phyloP scores from a whole-genome alignment of 305 asterid species.

The Fraxinus latifolia region DNA sequence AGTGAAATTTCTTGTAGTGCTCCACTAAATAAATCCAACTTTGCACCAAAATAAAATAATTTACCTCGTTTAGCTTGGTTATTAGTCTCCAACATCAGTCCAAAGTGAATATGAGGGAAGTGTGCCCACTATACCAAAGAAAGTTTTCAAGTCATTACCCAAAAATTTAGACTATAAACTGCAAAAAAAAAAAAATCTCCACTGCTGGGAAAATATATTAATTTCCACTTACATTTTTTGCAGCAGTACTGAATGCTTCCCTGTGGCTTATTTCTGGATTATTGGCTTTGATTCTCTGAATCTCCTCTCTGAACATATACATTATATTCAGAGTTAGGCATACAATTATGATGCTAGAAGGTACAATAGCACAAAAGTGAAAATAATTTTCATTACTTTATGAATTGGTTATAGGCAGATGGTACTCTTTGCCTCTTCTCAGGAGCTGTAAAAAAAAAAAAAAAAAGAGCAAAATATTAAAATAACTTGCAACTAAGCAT shows the following conservation, averaged over 20 bases:
- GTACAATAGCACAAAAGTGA: background rate
- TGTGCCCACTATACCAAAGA: constrained; percentile 72
- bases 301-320: constrained; percentile 60
- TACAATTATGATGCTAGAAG: background rate
- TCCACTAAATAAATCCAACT: background rate
- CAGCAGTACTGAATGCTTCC: constrained; percentile 94
- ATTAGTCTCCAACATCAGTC: constrained; percentile 73
- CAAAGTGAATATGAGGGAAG: constrained; percentile 88
- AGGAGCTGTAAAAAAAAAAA: constrained; percentile 52
- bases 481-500: background rate
- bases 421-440: constrained; percentile 90
- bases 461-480: background rate
- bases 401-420: constrained; percentile 89
- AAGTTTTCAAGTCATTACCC: constrained; percentile 17
- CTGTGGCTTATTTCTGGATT: constrained; percentile 83
- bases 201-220: background rate
- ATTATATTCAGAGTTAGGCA: background rate
- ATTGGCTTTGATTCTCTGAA: constrained; percentile 84
- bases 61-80: constrained; percentile 58
- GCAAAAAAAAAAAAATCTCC: background rate
- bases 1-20: background rate
- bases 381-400: constrained; percentile 45
- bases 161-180: background rate
- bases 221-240: constrained; percentile 63
- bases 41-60: background rate